Evolutionary conservation across 2,329 filamentous ascomycete species (phyloP), one percentile per base, ranked within the genome.

Genomic region (Mycocentrospora acerina): DNA sequence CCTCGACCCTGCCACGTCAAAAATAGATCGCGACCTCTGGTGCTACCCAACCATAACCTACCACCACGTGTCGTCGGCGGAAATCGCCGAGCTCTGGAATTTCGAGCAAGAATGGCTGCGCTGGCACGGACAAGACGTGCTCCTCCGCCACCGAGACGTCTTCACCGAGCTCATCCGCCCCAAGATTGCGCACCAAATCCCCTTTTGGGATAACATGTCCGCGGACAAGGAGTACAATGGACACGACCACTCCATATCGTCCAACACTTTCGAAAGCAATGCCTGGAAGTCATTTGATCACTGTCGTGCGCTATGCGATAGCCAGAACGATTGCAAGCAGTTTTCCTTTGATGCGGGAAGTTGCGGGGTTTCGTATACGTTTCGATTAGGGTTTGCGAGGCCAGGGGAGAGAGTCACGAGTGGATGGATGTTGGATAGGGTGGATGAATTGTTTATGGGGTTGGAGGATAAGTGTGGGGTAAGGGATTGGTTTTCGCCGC

Each of bases 11-110:
- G 55, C 62, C 4, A 46, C 47, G 12, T 44, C 29, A 32, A 67
- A 67, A 39, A 59, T 66, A 46, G 60, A 63, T 30, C 53, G 62
- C 15, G 56, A 58, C 31, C 56, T 71, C 2, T 74, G 71, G 71
- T 75, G 72, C 46, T 59, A 51, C 24, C 69, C 71, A 6, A 66
- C 64, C 7, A 55, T 74, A 3, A 70, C 67, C 5, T 69, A 66
- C 46, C 68, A 71, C 38, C 67, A 69, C 37, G 60, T 70, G 18
- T 59, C 60, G 8, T 52, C 66, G 1, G 38, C 53, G 5, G 63
- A 67, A 34, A 66, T 70, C n/a, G 55, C 60, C 33, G 59, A 59
- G 37, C 51, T 69, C 7, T 71, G 68, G 67, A 42, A 48, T 7
- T 70, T 70, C 31, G 67, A 71, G 44, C 60, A 64, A 40, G 51